These are phyloP conservation scores for Clarkia xantiana DNA, from an alignment of 345 rosid species.

Conservation along the genomic window DNA sequence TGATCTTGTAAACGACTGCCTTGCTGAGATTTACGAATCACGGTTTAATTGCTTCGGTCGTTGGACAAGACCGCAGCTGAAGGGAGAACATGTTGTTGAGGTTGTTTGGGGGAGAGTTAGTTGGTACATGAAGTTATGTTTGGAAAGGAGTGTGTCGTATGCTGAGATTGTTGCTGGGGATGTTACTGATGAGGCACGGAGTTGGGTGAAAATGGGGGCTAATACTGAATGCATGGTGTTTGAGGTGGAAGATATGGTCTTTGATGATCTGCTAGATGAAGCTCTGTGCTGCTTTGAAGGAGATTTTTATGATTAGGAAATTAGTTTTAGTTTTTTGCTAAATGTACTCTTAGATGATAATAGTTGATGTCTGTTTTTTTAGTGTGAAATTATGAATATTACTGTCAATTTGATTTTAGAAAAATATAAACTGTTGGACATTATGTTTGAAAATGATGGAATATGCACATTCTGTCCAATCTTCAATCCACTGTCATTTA, in stretches of 20 bases:
- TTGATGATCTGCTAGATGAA: slow-evolving; percentile 48
- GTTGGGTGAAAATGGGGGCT: slow-evolving; percentile 43
- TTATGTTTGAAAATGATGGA: too few relatives aligned
- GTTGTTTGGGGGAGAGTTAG: slow-evolving; percentile 58
- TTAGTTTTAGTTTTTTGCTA: too few relatives aligned
- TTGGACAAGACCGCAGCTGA: slow-evolving; percentile 27
- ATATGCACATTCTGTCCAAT: too few relatives aligned
- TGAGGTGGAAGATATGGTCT: slow-evolving; percentile 58
- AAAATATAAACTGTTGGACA: too few relatives aligned
- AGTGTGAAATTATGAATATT: too few relatives aligned
- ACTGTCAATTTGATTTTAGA: too few relatives aligned
- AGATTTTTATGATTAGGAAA: too few relatives aligned
- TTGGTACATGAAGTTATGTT: slow-evolving; percentile 13
- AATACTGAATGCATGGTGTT: slow-evolving; percentile 49
- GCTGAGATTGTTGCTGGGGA: slow-evolving; percentile 51
- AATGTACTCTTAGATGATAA: too few relatives aligned
- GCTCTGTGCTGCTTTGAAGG: slow-evolving; percentile 10
- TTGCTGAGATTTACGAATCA: slow-evolving; percentile 28
- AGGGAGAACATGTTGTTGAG: slow-evolving; percentile 31
- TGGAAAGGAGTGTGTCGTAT: slow-evolving; percentile 29
- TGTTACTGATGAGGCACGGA: slow-evolving; percentile 25
- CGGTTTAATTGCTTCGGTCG: slow-evolving; percentile 27
- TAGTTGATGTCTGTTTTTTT: too few relatives aligned
- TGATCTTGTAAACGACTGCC: slow-evolving; percentile 43
- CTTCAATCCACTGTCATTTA: too few relatives aligned